Evolutionary conservation across 1,139 yeast genomes (phyloP).

Genomic region (Protomyces inouyei): DNA sequence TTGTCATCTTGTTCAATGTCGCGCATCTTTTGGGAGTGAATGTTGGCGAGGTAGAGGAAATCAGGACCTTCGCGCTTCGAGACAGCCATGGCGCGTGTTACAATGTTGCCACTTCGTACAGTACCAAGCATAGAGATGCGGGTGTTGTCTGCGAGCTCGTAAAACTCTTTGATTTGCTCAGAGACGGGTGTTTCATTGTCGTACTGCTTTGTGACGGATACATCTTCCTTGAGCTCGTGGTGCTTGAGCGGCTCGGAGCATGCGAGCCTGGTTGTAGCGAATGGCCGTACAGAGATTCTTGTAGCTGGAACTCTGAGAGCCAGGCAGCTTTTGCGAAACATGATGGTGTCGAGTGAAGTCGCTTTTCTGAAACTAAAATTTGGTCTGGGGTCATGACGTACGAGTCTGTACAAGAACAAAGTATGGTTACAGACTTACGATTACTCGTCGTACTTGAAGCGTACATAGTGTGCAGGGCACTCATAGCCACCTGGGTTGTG

Average conservation of each 20-base stretch:
- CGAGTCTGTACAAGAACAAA: not conserved
- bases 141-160: slow-evolving; percentile 15
- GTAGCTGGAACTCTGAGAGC: not conserved
- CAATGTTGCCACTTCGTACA: slow-evolving; percentile 7
- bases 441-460: slow-evolving; percentile 11
- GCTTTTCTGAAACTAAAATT: no score
- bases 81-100: slow-evolving; percentile 24
- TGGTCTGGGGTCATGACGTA: no score
- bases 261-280: slow-evolving; percentile 8
- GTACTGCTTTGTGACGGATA: slow-evolving; percentile 21
- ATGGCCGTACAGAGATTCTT: not conserved
- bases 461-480: slow-evolving; percentile 39
- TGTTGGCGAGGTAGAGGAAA: slow-evolving; percentile 22
- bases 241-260: slow-evolving; percentile 39
- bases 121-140: slow-evolving; percentile 20
- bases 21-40: slow-evolving; percentile 5
- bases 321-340: not conserved
- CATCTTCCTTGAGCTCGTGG: slow-evolving; percentile 12
- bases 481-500: slow-evolving; percentile 65
- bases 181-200: slow-evolving; percentile 17
- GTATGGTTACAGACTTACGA: not conserved
- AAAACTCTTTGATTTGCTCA: slow-evolving; percentile 16
- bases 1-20: not conserved
- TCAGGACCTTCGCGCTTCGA: slow-evolving; percentile 16
- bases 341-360: not conserved